Base-by-base conservation (phyloP, 805 yeast species). In the Sugiyamaella floridensis region DNA sequence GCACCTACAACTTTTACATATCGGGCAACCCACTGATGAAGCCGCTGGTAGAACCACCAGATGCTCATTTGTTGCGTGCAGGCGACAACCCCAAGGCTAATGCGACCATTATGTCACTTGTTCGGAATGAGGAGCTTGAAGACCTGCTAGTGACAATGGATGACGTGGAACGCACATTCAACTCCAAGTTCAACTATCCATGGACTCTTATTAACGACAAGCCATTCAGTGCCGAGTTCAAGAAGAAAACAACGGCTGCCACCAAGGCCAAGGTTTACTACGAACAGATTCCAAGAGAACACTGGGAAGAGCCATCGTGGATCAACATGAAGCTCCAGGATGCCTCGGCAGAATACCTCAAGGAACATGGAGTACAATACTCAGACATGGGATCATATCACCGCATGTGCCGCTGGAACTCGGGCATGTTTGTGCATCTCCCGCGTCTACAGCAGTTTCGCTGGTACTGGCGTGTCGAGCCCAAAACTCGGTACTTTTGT, bases 391-490 rank as follows among this genome's bases (percentile, higher is more conserved):
- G 64, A 18, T 82, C 89, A 0, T 87, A 87, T 61, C 95, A 86
- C 62, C 83, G 85, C 62, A 87, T 87, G 95, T 87, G 95, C 65
- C 76, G 95, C 22, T 87, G 83, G 67, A 85, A 86, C 65, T 80
- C 85, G 48, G 80, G 79, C 11, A 69, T 69, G 53, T 85, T 86
- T 61, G 85, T 76, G 63, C 75, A 83, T 48, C 78, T 84, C 56
- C 86, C 86, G 11, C 75, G 78, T 52, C 65, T 87, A 63, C 70
- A 74, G 54, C 72, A 85, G 54, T 83, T 76, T 68, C 76, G 74
- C 59, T 87, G 83, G 68, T 85, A 84, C 63, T 87, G 95, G 96
- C 72, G 96, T 56, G 73, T 87, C 47, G 95, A 87, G 67, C 95
- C 95, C 7, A 71, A 71, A 37, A 86, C 88, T 1, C 73, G 76